Evolutionary conservation across 495 filamentous ascomycete species (phyloP).

Genomic region (Podospora pseudoanserina): DNA sequence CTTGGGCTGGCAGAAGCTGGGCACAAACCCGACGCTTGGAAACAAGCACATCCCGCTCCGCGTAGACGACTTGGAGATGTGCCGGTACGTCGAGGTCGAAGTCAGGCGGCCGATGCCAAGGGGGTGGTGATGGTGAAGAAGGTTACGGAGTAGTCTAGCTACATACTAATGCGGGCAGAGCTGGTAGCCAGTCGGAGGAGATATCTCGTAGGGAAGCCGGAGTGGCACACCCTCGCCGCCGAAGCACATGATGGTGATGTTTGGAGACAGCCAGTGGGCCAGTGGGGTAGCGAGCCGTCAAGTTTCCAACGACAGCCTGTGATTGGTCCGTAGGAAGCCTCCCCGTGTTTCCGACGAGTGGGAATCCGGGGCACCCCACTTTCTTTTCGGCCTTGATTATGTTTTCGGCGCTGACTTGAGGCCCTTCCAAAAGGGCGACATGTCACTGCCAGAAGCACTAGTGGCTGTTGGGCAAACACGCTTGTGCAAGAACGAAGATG

Average conservation of each 20-base stretch:
- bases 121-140: not conserved
- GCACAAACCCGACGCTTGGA: not conserved
- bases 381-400: not conserved
- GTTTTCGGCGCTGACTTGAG: not conserved
- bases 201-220: not conserved
- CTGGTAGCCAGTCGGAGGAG: not conserved
- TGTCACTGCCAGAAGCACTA: slow-evolving; percentile 4
- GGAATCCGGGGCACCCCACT: not conserved
- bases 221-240: not conserved
- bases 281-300: not conserved
- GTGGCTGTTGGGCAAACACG: slow-evolving; percentile 6
- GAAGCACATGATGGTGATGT: slow-evolving; percentile 4
- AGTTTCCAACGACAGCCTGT: not conserved
- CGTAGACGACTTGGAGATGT: slow-evolving; percentile 11
- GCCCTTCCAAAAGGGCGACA: too few relatives aligned
- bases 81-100: not conserved
- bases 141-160: not conserved
- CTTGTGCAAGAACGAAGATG: slow-evolving; percentile 9
- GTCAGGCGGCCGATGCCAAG: not conserved
- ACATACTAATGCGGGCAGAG: not conserved
- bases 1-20: not conserved
- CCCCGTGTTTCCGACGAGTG: slow-evolving; percentile 19
- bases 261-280: not conserved
- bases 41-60: slow-evolving; percentile 6
- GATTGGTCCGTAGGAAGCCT: slow-evolving; percentile 21